Evolutionary conservation across 2,329 filamentous ascomycete species (phyloP), one percentile per base, ranked within the genome.

Genomic region (Hansfordia pulvinata): DNA sequence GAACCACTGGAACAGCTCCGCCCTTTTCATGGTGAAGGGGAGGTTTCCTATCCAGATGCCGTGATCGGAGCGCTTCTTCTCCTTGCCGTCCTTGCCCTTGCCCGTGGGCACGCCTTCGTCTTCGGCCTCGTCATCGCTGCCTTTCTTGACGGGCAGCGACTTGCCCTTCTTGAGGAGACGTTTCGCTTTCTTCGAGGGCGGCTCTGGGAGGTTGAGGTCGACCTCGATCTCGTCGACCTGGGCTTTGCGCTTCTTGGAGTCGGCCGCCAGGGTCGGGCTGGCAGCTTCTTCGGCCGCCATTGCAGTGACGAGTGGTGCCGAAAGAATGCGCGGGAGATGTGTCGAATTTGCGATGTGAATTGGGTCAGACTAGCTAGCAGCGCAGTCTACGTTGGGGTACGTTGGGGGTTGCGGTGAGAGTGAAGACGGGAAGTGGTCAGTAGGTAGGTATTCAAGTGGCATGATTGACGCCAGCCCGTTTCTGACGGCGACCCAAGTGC

Each of bases 41-140:
- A 98, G 57, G 53, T 98, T 98, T 42, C 92, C 90, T 41, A 98
- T 82, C 90, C 90, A 98, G 38, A 98, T 72, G 35, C 85, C 83
- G 52, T 84, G 75, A 11, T 81, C 74, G 8, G 84, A 90, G 32
- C 83, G 76, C 39, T 62, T 56, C 37, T 66, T 61, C 28, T 64
- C 58, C 27, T 49, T 45, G 20, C 50, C 42, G 30, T 55, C 52
- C 32, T 54, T 55, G 30, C 54, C 46, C 19, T 54, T 50, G 32
- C 43, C 40, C 10, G 33, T 35, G 13, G 13, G 29, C 4, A 38
- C 41, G 15, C 43, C 46, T 34, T 58, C 43, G 8, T 50, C 45
- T 27, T 57, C 52, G 4, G 46, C 44, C 30, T 60, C 56, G 23
- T 52, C 56, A 29, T 54, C 52, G 30, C 53, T 56, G 19, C 43